Evolutionary conservation across 176 grass and related monocot genomes (phyloP).

Genomic region (Avena insularis): DNA sequence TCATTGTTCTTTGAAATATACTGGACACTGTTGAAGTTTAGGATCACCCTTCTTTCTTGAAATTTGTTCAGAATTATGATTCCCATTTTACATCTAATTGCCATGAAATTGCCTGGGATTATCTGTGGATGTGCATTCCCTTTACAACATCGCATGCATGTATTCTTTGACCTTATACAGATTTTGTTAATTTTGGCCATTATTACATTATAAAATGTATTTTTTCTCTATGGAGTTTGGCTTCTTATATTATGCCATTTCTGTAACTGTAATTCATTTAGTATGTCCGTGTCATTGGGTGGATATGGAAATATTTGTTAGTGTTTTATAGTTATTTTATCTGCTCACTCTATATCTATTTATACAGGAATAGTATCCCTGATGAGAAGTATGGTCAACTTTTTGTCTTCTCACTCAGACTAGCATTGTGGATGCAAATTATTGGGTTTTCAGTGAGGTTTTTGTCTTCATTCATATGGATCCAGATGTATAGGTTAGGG

Average conservation of each 20-base stretch:
- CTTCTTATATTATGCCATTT: slow-evolving; percentile 6
- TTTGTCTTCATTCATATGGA: slow-evolving; percentile 97
- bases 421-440: slow-evolving; percentile 97
- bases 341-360: slow-evolving; percentile 17
- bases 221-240: not conserved
- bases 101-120: not conserved
- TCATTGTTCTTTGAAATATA: not conserved
- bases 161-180: slow-evolving; percentile 6
- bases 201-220: slow-evolving; percentile 10
- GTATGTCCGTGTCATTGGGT: slow-evolving; percentile 9
- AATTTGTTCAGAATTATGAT: not conserved
- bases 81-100: not conserved
- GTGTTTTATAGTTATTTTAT: not conserved
- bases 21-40: slow-evolving; percentile 1
- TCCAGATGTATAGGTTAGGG: slow-evolving; percentile 94
- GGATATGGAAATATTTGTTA: slow-evolving; percentile 16
- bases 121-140: slow-evolving; percentile 10
- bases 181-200: not conserved
- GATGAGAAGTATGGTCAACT: slow-evolving; percentile 76
- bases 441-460: slow-evolving; percentile 97
- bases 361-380: slow-evolving; percentile 76
- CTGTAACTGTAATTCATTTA: not conserved
- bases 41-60: not conserved
- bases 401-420: slow-evolving; percentile 87
- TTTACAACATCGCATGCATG: not conserved